phyloP scores from a whole-genome alignment of 1,284 basidiomycete genomes.

The Rhodotorula sp. region DNA sequence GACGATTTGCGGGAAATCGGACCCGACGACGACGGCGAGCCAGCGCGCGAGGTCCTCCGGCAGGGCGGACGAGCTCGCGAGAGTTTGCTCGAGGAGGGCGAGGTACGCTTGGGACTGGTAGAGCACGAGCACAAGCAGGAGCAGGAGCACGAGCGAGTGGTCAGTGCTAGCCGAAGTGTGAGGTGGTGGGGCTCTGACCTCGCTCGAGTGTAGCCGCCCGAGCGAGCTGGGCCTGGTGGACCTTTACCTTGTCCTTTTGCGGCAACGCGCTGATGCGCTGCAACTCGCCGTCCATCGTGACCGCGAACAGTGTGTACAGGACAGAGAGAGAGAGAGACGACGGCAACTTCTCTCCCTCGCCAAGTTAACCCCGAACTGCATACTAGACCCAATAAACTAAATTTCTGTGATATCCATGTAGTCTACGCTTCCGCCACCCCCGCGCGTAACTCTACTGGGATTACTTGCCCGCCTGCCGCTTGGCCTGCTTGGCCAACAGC shows the following conservation, averaged over 20 bases:
- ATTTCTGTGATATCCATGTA: neutral
- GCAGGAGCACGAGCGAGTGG: neutral
- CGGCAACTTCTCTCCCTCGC: neutral
- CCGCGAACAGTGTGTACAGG: neutral
- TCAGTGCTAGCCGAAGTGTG: neutral
- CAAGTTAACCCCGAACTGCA: too few relatives aligned
- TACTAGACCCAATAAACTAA: neutral
- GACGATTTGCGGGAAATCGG: conserved; percentile 77
- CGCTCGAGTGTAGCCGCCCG: neutral
- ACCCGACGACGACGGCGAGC: conserved; percentile 71
- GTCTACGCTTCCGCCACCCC: neutral
- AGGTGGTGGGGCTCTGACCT: neutral
- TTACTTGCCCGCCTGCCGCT: neutral
- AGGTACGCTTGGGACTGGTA: conserved; percentile 58
- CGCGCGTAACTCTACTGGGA: too few relatives aligned
- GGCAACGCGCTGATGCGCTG: conserved; percentile 14
- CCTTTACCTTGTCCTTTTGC: conserved; percentile 34
- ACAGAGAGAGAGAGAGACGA: too few relatives aligned
- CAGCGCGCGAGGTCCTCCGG: conserved; percentile 56
- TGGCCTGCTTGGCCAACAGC: conserved; percentile 9
- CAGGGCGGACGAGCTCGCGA: conserved; percentile 51
- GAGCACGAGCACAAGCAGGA: too few relatives aligned
- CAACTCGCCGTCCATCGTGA: conserved; percentile 30
- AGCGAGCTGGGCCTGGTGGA: neutral
- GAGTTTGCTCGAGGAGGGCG: conserved; percentile 46